Base-by-base conservation (phyloP, 352 stramenopile species). In the Globisporangium paddicum region DNA sequence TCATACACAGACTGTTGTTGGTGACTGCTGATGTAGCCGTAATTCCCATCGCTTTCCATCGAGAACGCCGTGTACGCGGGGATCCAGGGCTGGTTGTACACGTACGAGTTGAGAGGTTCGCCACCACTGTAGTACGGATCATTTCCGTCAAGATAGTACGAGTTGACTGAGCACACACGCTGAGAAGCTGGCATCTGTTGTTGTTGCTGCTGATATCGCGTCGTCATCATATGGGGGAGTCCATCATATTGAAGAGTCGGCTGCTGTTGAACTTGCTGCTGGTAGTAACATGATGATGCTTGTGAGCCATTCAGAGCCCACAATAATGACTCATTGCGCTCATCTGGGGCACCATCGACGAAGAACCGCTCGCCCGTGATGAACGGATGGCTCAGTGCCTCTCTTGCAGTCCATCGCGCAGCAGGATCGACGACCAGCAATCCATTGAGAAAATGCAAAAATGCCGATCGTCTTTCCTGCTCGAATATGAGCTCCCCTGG, bases 361-460 rank as follows among this genome's bases (percentile, higher is more conserved):
- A 58, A 35, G 32, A 75, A 80, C 18, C 51, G 57, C 10, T 62
- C 54, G 45, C 74, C 72, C 5, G 72, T 77, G 28, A 84, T 70
- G 38, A 84, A 84, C 38, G 74, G 72, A 49, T 84, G 74, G n/a
- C 46, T 38, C 38, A 84, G 55, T 14, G 74, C 72, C 5, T 73
- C 55, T 13, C 66, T 51, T 4, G 74, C 71, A 5, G 64, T 76
- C 67, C 74, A 84, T 2, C 74, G 69, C 2, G 49, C 21, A n/a
- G 30, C 52, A 6, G 74, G 74, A 19, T 84, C 72, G 3, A 75
- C 45, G 23, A 28, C 18, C 3, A 84, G 55, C 9, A 84, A 26
- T 0, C 64, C 67, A 9, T 41, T 35, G 3, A 81, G 16, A n/a
- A 84, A 79, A 44, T 84, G 55, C 2, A 77, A 34, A 55, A 84